Evolutionary conservation across 192 early-diverging fungal genomes (phyloP).

Genomic region (Gonapodya prolifera): DNA sequence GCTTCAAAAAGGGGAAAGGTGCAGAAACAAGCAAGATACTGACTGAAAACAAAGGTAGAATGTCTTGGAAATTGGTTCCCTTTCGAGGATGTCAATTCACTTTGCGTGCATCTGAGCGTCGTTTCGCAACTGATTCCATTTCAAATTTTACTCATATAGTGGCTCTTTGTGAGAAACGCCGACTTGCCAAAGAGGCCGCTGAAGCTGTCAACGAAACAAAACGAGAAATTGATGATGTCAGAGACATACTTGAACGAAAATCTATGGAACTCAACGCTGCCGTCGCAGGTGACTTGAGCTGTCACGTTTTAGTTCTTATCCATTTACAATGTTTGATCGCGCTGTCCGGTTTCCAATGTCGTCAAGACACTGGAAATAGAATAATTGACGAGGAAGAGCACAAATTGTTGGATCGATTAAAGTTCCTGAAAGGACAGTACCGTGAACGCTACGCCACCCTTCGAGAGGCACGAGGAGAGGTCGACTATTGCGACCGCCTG

Average conservation of each 20-base stretch:
- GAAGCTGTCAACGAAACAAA: constrained; percentile 29
- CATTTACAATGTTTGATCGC: neutral
- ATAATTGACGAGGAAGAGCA: constrained; percentile 45
- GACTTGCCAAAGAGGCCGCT: constrained; percentile 26
- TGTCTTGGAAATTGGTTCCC: no score
- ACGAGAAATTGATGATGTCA: constrained; percentile 29
- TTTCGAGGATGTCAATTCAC: neutral
- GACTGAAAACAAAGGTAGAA: constrained; percentile 43
- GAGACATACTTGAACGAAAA: constrained; percentile 20
- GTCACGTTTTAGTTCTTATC: neutral
- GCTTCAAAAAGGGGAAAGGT: constrained; percentile 37
- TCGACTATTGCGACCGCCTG: constrained; percentile 34
- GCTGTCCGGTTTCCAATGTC: neutral
- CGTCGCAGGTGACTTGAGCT: constrained; percentile 5
- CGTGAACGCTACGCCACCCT: constrained; percentile 24
- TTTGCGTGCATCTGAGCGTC: neutral
- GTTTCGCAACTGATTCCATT: neutral
- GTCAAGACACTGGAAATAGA: neutral
- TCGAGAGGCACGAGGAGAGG: constrained; percentile 21
- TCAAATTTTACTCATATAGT: constrained; percentile 15
- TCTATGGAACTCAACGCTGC: constrained; percentile 4
- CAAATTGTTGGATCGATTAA: constrained; percentile 22
- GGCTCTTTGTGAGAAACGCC: constrained; percentile 33
- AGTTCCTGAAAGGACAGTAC: constrained; percentile 29
- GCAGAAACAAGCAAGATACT: constrained; percentile 37